Conservation (phyloP, 164 flowering plant species). For the Aristolochia contorta region DNA sequence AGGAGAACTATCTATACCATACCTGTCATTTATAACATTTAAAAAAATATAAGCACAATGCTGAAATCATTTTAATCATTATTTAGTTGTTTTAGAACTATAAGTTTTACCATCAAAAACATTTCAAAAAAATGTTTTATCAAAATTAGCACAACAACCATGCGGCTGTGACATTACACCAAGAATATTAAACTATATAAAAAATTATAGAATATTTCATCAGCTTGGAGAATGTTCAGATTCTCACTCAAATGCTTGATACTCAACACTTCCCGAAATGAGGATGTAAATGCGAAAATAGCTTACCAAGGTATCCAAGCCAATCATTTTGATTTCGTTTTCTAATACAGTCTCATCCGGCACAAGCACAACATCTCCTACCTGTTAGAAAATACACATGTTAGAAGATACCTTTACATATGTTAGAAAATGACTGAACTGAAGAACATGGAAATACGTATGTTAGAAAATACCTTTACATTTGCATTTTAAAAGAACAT, state of each 20-base stretch:
- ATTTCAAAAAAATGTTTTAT: too few relatives aligned
- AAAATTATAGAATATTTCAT: too few relatives aligned
- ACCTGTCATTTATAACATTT: too few relatives aligned
- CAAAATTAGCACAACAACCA: too few relatives aligned
- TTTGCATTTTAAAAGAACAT: neutral
- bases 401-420: neutral
- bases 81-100: too few relatives aligned
- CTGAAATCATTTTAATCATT: neutral
- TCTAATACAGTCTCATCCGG: conserved; percentile 65
- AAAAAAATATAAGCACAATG: neutral
- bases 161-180: too few relatives aligned
- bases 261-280: too few relatives aligned
- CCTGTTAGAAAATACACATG: conserved; percentile 25
- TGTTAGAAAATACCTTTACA: neutral
- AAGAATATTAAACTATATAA: too few relatives aligned
- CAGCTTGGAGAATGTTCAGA: too few relatives aligned
- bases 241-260: too few relatives aligned
- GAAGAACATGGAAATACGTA: neutral
- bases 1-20: too few relatives aligned
- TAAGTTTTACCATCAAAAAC: too few relatives aligned
- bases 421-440: neutral
- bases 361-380: conserved; percentile 82
- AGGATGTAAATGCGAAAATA: neutral
- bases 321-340: conserved; percentile 47
- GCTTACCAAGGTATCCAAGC: conserved; percentile 74